Base-by-base conservation (phyloP, 2,329 filamentous ascomycete genomes). In the Phialophora verrucosa region DNA sequence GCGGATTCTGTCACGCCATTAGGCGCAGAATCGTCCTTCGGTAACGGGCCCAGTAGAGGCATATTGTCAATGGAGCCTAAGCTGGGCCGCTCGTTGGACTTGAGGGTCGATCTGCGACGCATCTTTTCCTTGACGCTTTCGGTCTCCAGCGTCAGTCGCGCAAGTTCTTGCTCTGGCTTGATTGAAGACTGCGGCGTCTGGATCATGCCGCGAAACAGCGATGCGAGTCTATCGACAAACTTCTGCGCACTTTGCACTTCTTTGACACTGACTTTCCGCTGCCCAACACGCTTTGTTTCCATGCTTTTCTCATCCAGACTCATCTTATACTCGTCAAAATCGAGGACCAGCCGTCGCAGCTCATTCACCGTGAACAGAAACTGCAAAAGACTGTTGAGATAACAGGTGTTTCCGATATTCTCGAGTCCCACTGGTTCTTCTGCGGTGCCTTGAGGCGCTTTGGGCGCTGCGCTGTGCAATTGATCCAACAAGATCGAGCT, bases 331-430 rank as follows among this genome's bases (percentile, higher is more conserved):
- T 87, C 78, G 29, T 94, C 88, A 71, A 91, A 92, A 58, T 92
- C 83, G 65, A 96, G 82, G 2, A 97, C 88, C 70, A 97, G 86
- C 4, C 95, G 85, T 58, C 94, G 87, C 32, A 98, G 83, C 1
- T 91, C 88, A 68, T 88, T 90, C 63, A 98, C 87, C 0, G 93
- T 96, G 76, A 96, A 97, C 71, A 97, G 90, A 75, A 96, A 98
- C 74, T 99, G 95, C 10, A 99, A 83, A 57, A 99, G 85, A 78
- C 94, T 98, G 81, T 99, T 99, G 62, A 99, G 84, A 74, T 99
- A 99, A 77, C 95, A 99, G 0, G 96, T 99, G 74, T 99, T 99
- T 66, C 95, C 93, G 64, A 98, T 96, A 73, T 98, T 99, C 69
- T 89, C 86, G 5, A 98, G 84, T 0, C 95, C 95, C 25, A 96